Evolutionary conservation across 2,329 filamentous ascomycete genomes (phyloP).

Genomic region (Diaporthe ampelina): DNA sequence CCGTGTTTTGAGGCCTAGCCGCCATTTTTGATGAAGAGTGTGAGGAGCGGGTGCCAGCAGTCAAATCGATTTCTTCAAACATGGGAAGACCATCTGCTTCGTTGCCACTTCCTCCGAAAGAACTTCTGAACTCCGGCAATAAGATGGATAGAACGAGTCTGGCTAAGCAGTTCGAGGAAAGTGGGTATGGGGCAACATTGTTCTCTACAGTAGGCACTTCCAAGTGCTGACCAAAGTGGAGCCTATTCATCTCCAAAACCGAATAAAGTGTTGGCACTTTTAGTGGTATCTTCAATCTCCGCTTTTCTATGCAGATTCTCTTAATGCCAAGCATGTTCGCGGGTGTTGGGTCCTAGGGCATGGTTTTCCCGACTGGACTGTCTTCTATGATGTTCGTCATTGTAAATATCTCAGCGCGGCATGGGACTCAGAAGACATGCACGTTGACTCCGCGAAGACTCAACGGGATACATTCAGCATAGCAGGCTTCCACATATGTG

Average conservation of each 20-base stretch:
- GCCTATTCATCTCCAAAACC: background rate
- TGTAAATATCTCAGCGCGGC: too few species aligned
- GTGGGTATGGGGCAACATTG: background rate
- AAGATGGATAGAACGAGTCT: background rate
- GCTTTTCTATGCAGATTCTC: background rate
- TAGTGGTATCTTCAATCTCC: background rate
- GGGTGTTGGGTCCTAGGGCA: background rate
- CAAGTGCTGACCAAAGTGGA: slow-evolving; percentile 7
- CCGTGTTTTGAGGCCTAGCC: background rate
- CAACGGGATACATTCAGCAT: background rate
- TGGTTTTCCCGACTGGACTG: background rate
- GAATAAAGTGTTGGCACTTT: background rate
- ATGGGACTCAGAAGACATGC: background rate
- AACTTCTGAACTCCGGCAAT: background rate
- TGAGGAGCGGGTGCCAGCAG: background rate
- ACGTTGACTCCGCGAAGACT: background rate
- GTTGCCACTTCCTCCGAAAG: background rate
- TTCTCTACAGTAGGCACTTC: background rate
- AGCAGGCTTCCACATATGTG: too few species aligned
- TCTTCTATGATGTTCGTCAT: background rate
- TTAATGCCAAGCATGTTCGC: background rate
- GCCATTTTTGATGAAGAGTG: background rate
- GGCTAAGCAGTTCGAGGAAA: background rate
- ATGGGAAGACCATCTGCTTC: background rate
- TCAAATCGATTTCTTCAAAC: background rate